Base-by-base conservation (phyloP, 2,329 filamentous ascomycete species). In the Diaporthe ampelina region DNA sequence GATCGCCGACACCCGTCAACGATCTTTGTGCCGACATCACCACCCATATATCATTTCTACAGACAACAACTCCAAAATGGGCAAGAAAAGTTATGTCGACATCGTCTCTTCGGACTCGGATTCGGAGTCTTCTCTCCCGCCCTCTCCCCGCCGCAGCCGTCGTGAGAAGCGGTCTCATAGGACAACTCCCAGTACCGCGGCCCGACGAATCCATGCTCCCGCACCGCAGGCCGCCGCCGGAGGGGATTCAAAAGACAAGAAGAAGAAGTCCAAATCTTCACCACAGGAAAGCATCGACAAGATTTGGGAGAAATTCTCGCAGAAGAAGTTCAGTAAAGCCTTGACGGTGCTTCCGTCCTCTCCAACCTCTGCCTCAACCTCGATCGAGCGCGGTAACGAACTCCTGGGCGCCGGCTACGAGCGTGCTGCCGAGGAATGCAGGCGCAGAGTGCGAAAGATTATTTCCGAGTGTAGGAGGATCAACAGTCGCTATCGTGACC, bases 401-500 rank as follows among this genome's bases (percentile, higher is more conserved):
- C 86, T 91, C 57, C 84, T 93, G 5, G 85, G 84, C 54, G 86
- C 87, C 4, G 90, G 90, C 6, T 94, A 92, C 78, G 89, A 93
- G 76, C 87, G 91, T 61, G 92, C 91, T 0, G 88, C 85, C 1
- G 89, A 91, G 26, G 89, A 92, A 78, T 94, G 92, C 79, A 87
- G 86, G 26, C 88, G 89, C 59, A 93, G 86, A 83, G 93, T 87
- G 45, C 83, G 86, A 61, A 91, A 91, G 80, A 91, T 91, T 74
- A 89, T 91, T 63, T 84, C 88, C 76, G 89, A 91, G 78, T 97
- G 94, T 83, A 87, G 88, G 76, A 87, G 94, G 29, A 87, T 95
- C 50, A 97, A 97, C 79, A 93, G 93, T 81, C 93, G 94, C 79
- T 97, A 97, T 80, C 89, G 93, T 32, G 92, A 94, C 77, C 89